Evolutionary conservation across 2,329 filamentous ascomycete genomes (phyloP), one percentile per base, ranked within the genome.

Genomic region (Hypoxylon sp.): DNA sequence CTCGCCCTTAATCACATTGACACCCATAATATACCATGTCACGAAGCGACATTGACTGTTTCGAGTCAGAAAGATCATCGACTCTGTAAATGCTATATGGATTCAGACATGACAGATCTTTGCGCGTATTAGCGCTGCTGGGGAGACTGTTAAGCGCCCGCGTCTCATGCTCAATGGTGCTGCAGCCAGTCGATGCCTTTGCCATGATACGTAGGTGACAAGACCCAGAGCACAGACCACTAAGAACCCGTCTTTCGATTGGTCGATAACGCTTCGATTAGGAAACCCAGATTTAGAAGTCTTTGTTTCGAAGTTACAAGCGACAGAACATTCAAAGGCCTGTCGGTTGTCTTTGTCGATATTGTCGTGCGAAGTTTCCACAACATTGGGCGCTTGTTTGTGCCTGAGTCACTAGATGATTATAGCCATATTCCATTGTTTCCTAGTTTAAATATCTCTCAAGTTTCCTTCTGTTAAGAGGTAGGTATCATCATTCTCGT

Each of bases 241-340:
- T 1, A 10, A 2, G 3, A 10, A 39, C n/a, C 35, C 44, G n/a
- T 13, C 31, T 14, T 17, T 70, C 37, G 57, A 71, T 70, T 71
- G 69, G 69, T 39, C 42, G 35, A 53, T 37, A 37, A 11, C 22
- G 54, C 63, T 65, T 69, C 66, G 65, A 60, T 61, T 67, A 35
- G 61, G 66, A 69, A 71, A 65, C 52, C 66, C 63, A 51, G 60
- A 71, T 39, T 65, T 71, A 71, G 66, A 69, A 69, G 53, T 57
- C 63, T 63, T 70, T 66, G 64, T 70, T 70, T 70, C 63, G 52
- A 67, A 58, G 22, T 57, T 31, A 51, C 44, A 46, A 46, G 57
- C 52, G 55, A 67, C 35, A n/a, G n/a, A 55, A 37, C 31, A 19
- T 31, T 63, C 61, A 65, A 67, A 69, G 66, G 53, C 48, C 37